These are phyloP conservation scores for Amylocarpus encephaloides DNA, from an alignment of 2,329 filamentous ascomycete genomes.

Conservation along the genomic window DNA sequence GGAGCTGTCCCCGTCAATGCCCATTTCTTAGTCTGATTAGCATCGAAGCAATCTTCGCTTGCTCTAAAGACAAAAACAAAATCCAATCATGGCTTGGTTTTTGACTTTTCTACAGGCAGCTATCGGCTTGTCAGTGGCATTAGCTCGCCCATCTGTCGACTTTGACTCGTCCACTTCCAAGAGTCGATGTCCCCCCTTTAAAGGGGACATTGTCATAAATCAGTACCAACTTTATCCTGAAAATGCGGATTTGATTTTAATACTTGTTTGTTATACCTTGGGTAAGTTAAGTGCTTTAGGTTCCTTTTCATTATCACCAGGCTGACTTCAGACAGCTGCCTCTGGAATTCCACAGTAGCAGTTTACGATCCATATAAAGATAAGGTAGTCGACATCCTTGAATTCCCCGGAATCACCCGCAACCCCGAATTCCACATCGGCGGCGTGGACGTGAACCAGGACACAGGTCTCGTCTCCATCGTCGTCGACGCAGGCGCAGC, in stretches of 20 bases:
- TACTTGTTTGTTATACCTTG: slow-evolving; percentile 1
- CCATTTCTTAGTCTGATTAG: too few relatives aligned
- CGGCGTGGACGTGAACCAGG: background rate
- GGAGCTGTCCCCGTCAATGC: too few relatives aligned
- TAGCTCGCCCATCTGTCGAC: too few relatives aligned
- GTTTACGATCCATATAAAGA: slow-evolving; percentile 1
- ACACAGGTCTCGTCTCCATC: background rate
- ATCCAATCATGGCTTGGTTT: too few relatives aligned
- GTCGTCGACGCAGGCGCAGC: slow-evolving; percentile 6
- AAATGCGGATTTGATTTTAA: slow-evolving; percentile 2
- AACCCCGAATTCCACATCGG: slow-evolving; percentile 1
- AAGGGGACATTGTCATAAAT: slow-evolving; percentile 6
- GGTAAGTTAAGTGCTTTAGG: background rate
- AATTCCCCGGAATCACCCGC: background rate
- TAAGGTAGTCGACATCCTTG: background rate
- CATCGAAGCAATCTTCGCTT: too few relatives aligned
- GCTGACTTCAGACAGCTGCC: background rate
- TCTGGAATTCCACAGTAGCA: background rate
- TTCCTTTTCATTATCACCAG: background rate
- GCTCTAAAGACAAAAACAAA: too few relatives aligned
- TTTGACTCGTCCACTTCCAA: too few relatives aligned
- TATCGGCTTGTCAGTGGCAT: too few relatives aligned
- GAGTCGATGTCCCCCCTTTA: background rate
- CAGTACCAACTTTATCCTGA: slow-evolving; percentile 8
- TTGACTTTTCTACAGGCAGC: too few relatives aligned